A percentile compares a stretch with the other conserved stretches of the same genome.
phyloP scores from a whole-genome alignment of 2,329 filamentous ascomycete genomes.

The Bretziella fagacearum region DNA sequence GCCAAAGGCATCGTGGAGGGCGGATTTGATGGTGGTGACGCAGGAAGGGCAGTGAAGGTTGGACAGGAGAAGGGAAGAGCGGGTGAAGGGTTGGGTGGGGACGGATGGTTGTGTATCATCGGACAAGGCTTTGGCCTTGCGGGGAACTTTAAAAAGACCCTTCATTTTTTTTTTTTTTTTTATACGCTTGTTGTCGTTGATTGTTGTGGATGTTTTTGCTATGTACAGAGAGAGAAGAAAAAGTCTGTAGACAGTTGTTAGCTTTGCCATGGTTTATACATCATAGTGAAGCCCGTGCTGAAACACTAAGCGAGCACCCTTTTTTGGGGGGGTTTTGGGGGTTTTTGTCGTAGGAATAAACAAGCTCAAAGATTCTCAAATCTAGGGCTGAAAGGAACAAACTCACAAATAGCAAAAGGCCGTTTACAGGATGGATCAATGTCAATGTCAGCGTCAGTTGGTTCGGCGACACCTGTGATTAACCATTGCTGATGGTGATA shows the following conservation, averaged over 20 bases:
- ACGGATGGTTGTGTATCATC: not conserved
- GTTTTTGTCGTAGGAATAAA: not conserved
- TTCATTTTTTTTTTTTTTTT: not conserved
- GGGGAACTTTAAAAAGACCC: not conserved
- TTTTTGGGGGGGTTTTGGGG: not conserved
- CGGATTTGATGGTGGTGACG: conserved; percentile 45
- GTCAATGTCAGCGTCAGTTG: too few relatives aligned
- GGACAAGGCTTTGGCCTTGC: not conserved
- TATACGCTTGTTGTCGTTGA: not conserved
- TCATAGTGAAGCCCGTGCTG: not conserved
- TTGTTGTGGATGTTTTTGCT: not conserved
- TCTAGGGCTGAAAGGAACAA: not conserved
- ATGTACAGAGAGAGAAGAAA: not conserved
- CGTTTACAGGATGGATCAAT: not conserved
- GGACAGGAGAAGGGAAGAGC: conserved; percentile 35
- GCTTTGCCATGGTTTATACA: not conserved
- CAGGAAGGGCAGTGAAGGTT: conserved; percentile 70
- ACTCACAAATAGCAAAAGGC: not conserved
- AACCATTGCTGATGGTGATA: too few relatives aligned
- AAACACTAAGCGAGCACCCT: not conserved
- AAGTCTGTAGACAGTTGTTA: not conserved
- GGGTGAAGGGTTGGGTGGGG: conserved; percentile 4
- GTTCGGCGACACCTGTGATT: too few relatives aligned
- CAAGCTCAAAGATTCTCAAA: not conserved
- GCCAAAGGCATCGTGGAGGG: conserved; percentile 31